A percentile compares a stretch with the other conserved stretches of the same genome.
Evolutionary conservation across 179 eudicot species (phyloP).

Genomic region (Beta lomatogona): DNA sequence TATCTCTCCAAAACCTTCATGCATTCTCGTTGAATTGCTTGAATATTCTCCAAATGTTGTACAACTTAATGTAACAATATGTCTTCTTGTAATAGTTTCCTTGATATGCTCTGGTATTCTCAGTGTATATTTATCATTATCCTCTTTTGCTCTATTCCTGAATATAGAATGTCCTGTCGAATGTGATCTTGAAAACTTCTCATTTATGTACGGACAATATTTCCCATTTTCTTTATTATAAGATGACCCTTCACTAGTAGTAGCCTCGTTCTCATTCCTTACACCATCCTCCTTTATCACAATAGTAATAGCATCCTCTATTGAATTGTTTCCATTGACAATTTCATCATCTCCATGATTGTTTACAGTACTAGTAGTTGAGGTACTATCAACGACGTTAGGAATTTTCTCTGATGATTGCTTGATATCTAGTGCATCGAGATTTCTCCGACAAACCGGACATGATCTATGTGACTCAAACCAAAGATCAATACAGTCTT

Average conservation of each 20-base stretch:
- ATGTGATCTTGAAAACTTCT: constrained; percentile 52
- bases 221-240: background rate
- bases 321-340: background rate
- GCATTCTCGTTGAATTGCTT: constrained; percentile 4
- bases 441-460: constrained; percentile 65
- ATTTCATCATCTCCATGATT: background rate
- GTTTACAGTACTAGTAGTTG: background rate
- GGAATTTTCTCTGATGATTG: constrained; percentile 11
- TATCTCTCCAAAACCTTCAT: constrained; percentile 20
- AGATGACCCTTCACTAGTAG: background rate
- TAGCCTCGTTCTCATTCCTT: background rate
- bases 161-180: constrained; percentile 73
- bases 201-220: constrained; percentile 6
- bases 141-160: constrained; percentile 24
- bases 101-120: constrained; percentile 37
- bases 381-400: background rate
- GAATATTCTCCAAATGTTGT: constrained; percentile 29
- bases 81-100: constrained; percentile 26
- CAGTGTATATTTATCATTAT: constrained; percentile 45
- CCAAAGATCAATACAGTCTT: constrained; percentile 79
- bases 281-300: constrained; percentile 32
- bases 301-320: constrained; percentile 28
- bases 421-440: constrained; percentile 21
- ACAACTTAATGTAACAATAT: constrained; percentile 31
- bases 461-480: constrained; percentile 65